Percentiles rank a stretch among this genome's conserved stretches.
These are phyloP conservation scores for Porphyridium purpureum DNA, from an alignment of 23 red algal species.

Conservation along the genomic window DNA sequence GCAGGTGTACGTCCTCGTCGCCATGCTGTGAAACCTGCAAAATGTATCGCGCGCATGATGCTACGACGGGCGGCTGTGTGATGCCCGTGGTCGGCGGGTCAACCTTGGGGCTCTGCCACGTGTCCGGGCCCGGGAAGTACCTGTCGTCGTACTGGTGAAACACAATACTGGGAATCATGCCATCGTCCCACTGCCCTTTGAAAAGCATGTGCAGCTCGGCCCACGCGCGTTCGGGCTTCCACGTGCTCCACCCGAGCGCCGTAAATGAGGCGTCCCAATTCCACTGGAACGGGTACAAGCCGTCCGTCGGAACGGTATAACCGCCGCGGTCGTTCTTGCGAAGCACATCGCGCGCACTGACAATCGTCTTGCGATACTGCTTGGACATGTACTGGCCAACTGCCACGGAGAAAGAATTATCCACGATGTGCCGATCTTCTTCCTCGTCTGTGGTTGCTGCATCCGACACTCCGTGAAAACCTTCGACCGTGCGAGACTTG, in stretches of 20 bases:
- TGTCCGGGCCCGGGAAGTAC: constrained; percentile 40
- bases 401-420: too few species aligned
- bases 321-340: too few species aligned
- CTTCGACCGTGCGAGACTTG: too few species aligned
- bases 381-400: too few species aligned
- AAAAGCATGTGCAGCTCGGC: constrained; percentile 29
- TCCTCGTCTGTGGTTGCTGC: too few species aligned
- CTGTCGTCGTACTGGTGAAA: constrained; percentile 28
- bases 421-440: too few species aligned
- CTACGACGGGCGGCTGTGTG: constrained; percentile 33
- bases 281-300: constrained; percentile 39
- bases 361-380: too few species aligned
- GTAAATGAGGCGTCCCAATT: constrained; percentile 46
- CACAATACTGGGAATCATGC: constrained; percentile 30
- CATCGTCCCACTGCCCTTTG: constrained; percentile 33
- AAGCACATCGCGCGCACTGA: too few species aligned
- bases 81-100: constrained; percentile 27
- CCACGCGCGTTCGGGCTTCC: constrained; percentile 21
- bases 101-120: constrained; percentile 17
- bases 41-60: constrained; percentile 19
- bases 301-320: constrained; percentile 27
- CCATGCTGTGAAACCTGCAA: too few species aligned
- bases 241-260: constrained; percentile 31
- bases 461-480: too few species aligned
- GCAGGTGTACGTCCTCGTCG: too few species aligned